Conservation (phyloP, 2,329 filamentous ascomycete species). For the Trichophyton rubrum region DNA sequence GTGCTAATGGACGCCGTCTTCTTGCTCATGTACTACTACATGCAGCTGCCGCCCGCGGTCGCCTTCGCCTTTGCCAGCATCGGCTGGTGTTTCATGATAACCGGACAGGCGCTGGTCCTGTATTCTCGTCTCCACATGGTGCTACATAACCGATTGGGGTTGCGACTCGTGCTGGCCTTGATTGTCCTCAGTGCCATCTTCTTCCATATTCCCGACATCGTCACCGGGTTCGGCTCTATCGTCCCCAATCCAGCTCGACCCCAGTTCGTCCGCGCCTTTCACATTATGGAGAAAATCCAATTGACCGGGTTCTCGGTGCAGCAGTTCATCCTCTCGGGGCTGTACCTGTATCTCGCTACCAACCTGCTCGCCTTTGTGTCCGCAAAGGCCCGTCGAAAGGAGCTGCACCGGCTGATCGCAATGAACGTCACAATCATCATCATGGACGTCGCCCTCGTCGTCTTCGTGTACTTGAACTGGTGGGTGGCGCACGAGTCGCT, state of each 20-base stretch:
- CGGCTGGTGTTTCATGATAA: conserved; percentile 37
- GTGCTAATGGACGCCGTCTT: conserved; percentile 26
- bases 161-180: conserved; percentile 34
- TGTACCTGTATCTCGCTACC: conserved; percentile 39
- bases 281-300: conserved; percentile 43
- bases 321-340: conserved; percentile 41
- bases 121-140: conserved; percentile 41
- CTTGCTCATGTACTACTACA: neutral
- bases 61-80: neutral
- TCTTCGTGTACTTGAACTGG: conserved; percentile 25
- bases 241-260: conserved; percentile 6
- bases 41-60: neutral
- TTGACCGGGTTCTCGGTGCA: conserved; percentile 46
- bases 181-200: conserved; percentile 35
- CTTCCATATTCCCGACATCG: conserved; percentile 35
- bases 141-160: conserved; percentile 26
- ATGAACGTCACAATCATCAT: conserved; percentile 33
- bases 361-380: conserved; percentile 23
- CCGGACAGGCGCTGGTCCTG: conserved; percentile 38
- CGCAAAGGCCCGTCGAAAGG: conserved; percentile 15
- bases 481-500: conserved; percentile 24
- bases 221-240: conserved; percentile 33
- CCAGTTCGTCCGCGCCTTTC: conserved; percentile 28
- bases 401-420: conserved; percentile 29
- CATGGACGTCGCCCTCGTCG: conserved; percentile 31